Evolutionary conservation across 2,329 filamentous ascomycete species (phyloP).

Genomic region (Grosmannia clavigera): DNA sequence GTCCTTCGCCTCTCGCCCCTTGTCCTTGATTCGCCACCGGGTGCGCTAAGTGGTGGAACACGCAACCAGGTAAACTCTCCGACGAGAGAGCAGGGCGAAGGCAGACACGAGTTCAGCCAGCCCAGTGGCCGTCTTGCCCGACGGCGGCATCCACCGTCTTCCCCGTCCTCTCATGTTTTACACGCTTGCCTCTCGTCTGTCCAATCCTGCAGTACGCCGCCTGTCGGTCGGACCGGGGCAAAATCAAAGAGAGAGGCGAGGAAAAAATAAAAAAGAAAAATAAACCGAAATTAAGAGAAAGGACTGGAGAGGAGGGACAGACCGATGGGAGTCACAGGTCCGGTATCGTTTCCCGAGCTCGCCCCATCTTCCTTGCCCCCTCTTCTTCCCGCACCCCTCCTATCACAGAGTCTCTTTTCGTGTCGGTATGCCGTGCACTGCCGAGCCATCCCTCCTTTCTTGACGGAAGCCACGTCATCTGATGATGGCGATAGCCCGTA

Average conservation of each 20-base stretch:
- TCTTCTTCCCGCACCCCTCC: background rate
- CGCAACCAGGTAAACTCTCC: background rate
- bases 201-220: background rate
- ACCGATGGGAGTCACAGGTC: background rate
- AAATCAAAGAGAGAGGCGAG: background rate
- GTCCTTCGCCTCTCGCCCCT: background rate
- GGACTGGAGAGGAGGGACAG: background rate
- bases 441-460: background rate
- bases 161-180: background rate
- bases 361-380: background rate
- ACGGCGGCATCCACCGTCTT: background rate
- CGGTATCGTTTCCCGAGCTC: background rate
- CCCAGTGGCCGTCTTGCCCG: background rate
- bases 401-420: background rate
- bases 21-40: background rate
- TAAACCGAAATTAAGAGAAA: no score
- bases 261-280: background rate
- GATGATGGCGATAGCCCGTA: background rate
- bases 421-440: background rate
- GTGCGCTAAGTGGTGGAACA: background rate
- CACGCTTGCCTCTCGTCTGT: background rate
- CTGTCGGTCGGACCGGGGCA: background rate
- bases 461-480: slow-evolving; percentile 1
- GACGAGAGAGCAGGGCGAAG: background rate
- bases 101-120: background rate